Evolutionary conservation across 352 stramenopile species (phyloP), one percentile per base, ranked within the genome.

Genomic region (Chrysophaeum taylorii): DNA sequence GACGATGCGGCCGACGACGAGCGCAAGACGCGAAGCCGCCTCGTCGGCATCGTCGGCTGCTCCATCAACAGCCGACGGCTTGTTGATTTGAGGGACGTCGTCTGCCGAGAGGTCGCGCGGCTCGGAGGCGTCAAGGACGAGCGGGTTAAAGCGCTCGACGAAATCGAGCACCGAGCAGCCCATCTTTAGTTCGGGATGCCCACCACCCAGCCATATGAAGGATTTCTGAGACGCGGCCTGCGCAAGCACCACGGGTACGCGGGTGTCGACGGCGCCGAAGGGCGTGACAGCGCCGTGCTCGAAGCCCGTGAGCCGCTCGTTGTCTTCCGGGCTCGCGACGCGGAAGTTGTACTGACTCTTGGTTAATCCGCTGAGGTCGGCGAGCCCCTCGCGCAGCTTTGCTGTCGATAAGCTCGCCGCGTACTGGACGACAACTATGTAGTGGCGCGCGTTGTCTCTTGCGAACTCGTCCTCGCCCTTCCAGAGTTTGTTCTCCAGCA

Each of bases 381-480:
- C 62, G 53, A 72, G 68, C 23, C 68, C 53, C 12, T 33, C 16
- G 21, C 64, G 71, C 29, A 71, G 48, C 38, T 68, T 63, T 41
- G 57, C 29, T 18, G 68, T 50, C 41, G 37, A 68, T 41, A 75
- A 63, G 33, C 38, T 71, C 2, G 70, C 69, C 52, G 38, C 35
- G 64, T 80, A 77, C 57, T 78, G 73, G 29, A 80, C 66, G 42
- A 80, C 70, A 36, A 77, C 75, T 25, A 80, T 16, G 50, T 71
- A 68, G 35, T 63, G 38, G 15, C 23, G n/a, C 21, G 62, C 64
- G 57, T 63, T 29, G 60, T 53, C 25, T 39, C 25, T 21, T 48
- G 42, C 69, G 23, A 38, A 38, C 1, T 7, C 35, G 36, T 64
- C 18, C 27, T 68, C 69, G 61, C 68, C 69, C 27, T 43, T 41